Conservation (phyloP, 805 yeast species). For the Candida fluviatilis region DNA sequence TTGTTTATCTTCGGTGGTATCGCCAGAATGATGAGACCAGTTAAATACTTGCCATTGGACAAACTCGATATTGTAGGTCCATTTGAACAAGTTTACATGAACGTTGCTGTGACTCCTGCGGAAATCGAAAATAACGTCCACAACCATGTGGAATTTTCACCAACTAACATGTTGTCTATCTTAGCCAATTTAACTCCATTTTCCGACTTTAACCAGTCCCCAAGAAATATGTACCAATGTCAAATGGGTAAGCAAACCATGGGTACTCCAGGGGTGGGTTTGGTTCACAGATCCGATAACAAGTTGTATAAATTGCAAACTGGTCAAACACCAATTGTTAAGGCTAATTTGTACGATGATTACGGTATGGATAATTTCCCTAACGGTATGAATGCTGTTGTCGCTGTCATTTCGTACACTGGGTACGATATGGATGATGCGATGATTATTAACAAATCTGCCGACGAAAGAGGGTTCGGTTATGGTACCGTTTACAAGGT, state of each 20-base stretch:
- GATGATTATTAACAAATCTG: slow-evolving; percentile 95
- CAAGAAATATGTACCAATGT: slow-evolving; percentile 99
- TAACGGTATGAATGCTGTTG: slow-evolving; percentile 97
- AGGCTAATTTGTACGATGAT: slow-evolving; percentile 88
- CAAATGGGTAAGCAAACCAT: slow-evolving; percentile 99
- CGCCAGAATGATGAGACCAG: slow-evolving; percentile 95
- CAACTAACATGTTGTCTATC: slow-evolving; percentile 91
- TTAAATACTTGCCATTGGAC: slow-evolving; percentile 80
- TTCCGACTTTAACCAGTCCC: slow-evolving; percentile 97
- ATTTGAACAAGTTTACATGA: slow-evolving; percentile 96
- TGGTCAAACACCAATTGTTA: slow-evolving; percentile 96
- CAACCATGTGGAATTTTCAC: slow-evolving; percentile 90
- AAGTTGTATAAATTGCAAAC: slow-evolving; percentile 88
- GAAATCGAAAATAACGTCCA: slow-evolving; percentile 82
- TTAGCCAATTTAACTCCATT: slow-evolving; percentile 96
- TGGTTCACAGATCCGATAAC: slow-evolving; percentile 89
- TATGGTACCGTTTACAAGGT: slow-evolving; percentile 96
- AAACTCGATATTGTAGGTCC: slow-evolving; percentile 91
- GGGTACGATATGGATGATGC: slow-evolving; percentile 99
- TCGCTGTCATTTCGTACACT: slow-evolving; percentile 96
- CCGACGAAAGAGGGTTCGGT: slow-evolving; percentile 97
- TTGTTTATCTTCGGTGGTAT: slow-evolving; percentile 85
- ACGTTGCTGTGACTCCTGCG: slow-evolving; percentile 89
- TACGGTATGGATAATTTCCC: slow-evolving; percentile 99
- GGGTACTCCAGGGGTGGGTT: slow-evolving; percentile 99